These are phyloP conservation scores for Neostapfia colusana DNA, from an alignment of 176 grass and related monocot genomes.

Conservation along the genomic window DNA sequence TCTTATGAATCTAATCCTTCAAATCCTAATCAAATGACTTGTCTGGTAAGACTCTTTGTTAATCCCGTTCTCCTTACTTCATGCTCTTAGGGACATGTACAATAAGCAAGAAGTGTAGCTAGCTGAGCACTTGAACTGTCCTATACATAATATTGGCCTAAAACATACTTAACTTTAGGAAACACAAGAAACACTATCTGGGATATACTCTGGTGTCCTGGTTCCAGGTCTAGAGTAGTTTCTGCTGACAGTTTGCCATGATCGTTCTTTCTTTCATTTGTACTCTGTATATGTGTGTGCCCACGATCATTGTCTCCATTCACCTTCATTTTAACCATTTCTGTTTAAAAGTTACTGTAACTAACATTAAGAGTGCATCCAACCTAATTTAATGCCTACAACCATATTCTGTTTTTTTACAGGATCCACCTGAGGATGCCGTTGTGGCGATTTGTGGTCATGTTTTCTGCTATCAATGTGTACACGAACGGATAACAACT, in stretches of 20 bases:
- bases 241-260: not conserved
- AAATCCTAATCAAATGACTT: not conserved
- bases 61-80: not conserved
- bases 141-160: not conserved
- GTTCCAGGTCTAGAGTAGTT: conserved; percentile 26
- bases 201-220: not conserved
- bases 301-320: conserved; percentile 25
- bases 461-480: conserved; percentile 97
- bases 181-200: not conserved
- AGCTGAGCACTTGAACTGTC: not conserved
- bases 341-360: not conserved
- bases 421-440: conserved; percentile 91
- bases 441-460: conserved; percentile 92
- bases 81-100: not conserved
- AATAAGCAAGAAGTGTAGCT: conserved; percentile 9
- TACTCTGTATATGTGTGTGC: not conserved
- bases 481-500: conserved; percentile 74
- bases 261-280: not conserved
- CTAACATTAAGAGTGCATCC: not conserved
- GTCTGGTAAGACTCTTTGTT: conserved; percentile 12
- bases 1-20: conserved; percentile 21
- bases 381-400: conserved; percentile 13
- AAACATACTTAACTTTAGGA: not conserved
- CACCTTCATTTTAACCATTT: not conserved
- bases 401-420: conserved; percentile 36